These are phyloP conservation scores for Udeniomyces megalosporus DNA, from an alignment of 768 basidiomycete species.

Conservation along the genomic window DNA sequence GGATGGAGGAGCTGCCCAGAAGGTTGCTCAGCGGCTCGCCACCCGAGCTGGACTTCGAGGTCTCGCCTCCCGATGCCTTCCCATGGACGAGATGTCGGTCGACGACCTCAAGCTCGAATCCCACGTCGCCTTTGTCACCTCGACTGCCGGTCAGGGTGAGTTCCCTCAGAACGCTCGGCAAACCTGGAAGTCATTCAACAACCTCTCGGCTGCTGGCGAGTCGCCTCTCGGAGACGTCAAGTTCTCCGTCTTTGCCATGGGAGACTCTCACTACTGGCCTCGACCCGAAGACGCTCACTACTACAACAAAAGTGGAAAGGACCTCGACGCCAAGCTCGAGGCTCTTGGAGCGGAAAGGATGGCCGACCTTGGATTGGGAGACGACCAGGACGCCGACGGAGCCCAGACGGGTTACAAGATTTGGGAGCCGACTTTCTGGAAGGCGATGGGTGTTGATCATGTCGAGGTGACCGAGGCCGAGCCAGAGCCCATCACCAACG, in stretches of 20 bases:
- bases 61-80: slow-evolving; percentile 52
- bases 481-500: slow-evolving; percentile 94
- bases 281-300: slow-evolving; percentile 90
- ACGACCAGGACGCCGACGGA: slow-evolving; percentile 96
- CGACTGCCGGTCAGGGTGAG: slow-evolving; percentile 92
- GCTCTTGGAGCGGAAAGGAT: slow-evolving; percentile 65
- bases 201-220: slow-evolving; percentile 43
- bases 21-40: slow-evolving; percentile 74
- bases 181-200: slow-evolving; percentile 71
- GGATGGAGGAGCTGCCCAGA: slow-evolving; percentile 91
- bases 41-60: slow-evolving; percentile 71
- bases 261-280: slow-evolving; percentile 99
- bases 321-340: slow-evolving; percentile 64
- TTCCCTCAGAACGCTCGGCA: slow-evolving; percentile 89
- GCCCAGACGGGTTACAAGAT: slow-evolving; percentile 85
- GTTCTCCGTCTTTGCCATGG: slow-evolving; percentile 81
- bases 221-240: slow-evolving; percentile 36
- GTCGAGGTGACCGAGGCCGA: slow-evolving; percentile 81
- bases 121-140: slow-evolving; percentile 72
- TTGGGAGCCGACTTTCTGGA: slow-evolving; percentile 93
- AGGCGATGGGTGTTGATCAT: slow-evolving; percentile 75
- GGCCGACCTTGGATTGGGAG: slow-evolving; percentile 60
- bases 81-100: slow-evolving; percentile 64
- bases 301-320: slow-evolving; percentile 91
- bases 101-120: slow-evolving; percentile 55